Base-by-base conservation (phyloP, 495 filamentous ascomycete genomes). In the Neurospora cerealis region DNA sequence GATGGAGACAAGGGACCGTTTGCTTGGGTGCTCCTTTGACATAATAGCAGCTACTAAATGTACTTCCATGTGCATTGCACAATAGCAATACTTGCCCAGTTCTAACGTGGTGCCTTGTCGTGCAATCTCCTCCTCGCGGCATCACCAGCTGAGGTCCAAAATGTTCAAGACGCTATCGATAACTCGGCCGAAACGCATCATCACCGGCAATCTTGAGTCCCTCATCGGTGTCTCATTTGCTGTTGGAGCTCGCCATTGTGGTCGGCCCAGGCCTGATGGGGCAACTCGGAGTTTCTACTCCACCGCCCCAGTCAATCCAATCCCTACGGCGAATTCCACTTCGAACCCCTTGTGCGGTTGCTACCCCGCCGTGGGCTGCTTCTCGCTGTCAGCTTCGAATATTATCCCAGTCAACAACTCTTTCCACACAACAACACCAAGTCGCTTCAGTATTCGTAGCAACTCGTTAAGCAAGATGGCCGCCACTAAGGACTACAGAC, bases 401-500 rank as follows among this genome's bases (percentile, higher is more conserved):
- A 34, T 66, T 34, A 66, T 34, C 28, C 54, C 28, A 32, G 36
- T 37, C 74, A 73, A 76, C 76, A 75, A 75, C 32, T 36, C 70
- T 71, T 77, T 73, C 73, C 36, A 66, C 70, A 72, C 75, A 75
- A 70, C 75, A 74, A 34, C 76, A 74, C 37, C 74, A 72, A 71
- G 75, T 15, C 70, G 62, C 36, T 75, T 32, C 70, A 48, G 66
- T 17, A 66, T 34, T 66, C 28, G 54, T 34, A 66, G 54, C 71
- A 72, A 73, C 71, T 75, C 48, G 66, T 73, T 73, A 17, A 78
- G 38, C 80, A 89, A 82, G 77, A 96, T 95, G 93, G 86, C 92
- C 74, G 80, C 91, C 76, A 82, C 83, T 71, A 90, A 92, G 82
- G 90, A 92, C 81, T 98, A 91, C 85, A 86, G 91, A 82, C 90